phyloP scores from a whole-genome alignment of 2,329 filamentous ascomycete species.

The Berkeleyomyces basicola region DNA sequence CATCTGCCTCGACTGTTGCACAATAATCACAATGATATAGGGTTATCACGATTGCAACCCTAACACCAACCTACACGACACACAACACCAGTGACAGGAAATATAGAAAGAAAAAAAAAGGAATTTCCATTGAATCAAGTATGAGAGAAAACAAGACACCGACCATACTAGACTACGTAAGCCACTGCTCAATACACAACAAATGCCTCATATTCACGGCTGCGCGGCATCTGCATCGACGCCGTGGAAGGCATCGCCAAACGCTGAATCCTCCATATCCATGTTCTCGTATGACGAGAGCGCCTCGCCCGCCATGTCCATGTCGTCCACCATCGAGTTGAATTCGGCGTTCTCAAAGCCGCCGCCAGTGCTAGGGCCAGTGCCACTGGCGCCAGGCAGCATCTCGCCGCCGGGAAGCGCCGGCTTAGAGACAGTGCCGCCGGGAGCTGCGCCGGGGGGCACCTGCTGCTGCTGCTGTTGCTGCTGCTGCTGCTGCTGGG shows the following conservation, averaged over 20 bases:
- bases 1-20: too few relatives aligned
- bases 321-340: conserved; percentile 44
- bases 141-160: background rate
- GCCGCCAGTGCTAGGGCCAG: conserved; percentile 7
- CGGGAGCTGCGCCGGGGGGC: conserved; percentile 18
- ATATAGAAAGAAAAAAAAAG: conserved; percentile 4
- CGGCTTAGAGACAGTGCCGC: background rate
- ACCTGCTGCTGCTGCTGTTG: background rate
- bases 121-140: background rate
- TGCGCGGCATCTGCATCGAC: conserved; percentile 26
- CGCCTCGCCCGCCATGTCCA: conserved; percentile 57
- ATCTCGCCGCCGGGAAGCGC: background rate
- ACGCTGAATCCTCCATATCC: conserved; percentile 64
- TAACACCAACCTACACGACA: too few relatives aligned
- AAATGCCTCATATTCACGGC: conserved; percentile 20
- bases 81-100: background rate
- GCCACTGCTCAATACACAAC: background rate
- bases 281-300: conserved; percentile 47
- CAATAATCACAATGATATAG: too few relatives aligned
- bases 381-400: background rate
- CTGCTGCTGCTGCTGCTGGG: background rate
- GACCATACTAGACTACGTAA: background rate
- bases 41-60: too few relatives aligned
- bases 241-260: conserved; percentile 67
- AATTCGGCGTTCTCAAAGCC: conserved; percentile 44